These are phyloP conservation scores for Kwoniella shandongensis DNA, from an alignment of 768 basidiomycete species.

Conservation along the genomic window DNA sequence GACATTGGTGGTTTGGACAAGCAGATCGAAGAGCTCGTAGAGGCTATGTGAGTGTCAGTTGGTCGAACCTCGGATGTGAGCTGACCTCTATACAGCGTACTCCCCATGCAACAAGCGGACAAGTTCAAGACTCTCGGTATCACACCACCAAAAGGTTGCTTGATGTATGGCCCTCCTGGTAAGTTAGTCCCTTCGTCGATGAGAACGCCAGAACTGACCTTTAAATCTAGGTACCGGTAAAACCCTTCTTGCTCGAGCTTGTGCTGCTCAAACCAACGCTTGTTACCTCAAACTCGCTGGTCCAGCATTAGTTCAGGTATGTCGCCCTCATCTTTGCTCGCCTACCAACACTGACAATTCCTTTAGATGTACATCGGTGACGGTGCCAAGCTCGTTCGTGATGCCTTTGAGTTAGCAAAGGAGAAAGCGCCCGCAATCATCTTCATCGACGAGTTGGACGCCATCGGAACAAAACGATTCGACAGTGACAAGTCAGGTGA, in stretches of 20 bases:
- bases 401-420: constrained; percentile 96
- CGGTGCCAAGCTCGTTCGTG: constrained; percentile 96
- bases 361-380: constrained; percentile 94
- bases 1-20: constrained; percentile 95
- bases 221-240: constrained; percentile 76
- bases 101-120: constrained; percentile 98
- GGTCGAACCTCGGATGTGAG: neutral
- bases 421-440: constrained; percentile 99
- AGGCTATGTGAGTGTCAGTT: constrained; percentile 66
- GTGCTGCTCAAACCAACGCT: constrained; percentile 95
- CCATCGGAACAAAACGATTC: constrained; percentile 98
- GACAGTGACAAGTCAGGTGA: constrained; percentile 99
- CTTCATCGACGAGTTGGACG: constrained; percentile 97
- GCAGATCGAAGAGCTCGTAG: constrained; percentile 97
- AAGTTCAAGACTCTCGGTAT: constrained; percentile 99
- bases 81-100: constrained; percentile 56
- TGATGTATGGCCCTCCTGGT: constrained; percentile 99
- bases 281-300: constrained; percentile 98
- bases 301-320: constrained; percentile 84
- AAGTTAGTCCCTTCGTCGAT: constrained; percentile 20
- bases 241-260: constrained; percentile 92
- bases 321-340: constrained; percentile 3
- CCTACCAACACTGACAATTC: neutral
- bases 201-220: neutral
- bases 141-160: constrained; percentile 91